phyloP scores from a whole-genome alignment of 768 basidiomycete genomes.

The Floccularia luteovirens region DNA sequence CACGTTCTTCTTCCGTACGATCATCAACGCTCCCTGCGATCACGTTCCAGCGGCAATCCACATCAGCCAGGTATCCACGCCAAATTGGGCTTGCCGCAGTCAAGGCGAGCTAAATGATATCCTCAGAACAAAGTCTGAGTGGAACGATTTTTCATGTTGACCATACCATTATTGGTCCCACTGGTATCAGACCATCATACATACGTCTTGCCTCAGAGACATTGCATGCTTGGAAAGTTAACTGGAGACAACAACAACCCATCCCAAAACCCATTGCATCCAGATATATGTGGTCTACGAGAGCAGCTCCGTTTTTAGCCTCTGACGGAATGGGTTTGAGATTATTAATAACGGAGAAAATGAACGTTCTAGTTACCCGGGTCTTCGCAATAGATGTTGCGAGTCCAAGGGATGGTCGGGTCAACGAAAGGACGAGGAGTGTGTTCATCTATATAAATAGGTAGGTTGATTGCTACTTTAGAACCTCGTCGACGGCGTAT shows the following conservation, averaged over 20 bases:
- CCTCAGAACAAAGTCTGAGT: slow-evolving; percentile 4
- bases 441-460: slow-evolving; percentile 80
- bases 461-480: slow-evolving; percentile 93
- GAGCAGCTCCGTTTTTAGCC: slow-evolving; percentile 84
- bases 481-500: slow-evolving; percentile 86
- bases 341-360: background rate
- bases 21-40: slow-evolving; percentile 99
- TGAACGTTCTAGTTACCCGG: slow-evolving; percentile 45
- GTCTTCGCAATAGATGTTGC: slow-evolving; percentile 80
- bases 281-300: slow-evolving; percentile 89
- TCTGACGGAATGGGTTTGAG: slow-evolving; percentile 33
- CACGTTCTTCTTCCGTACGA: slow-evolving; percentile 91
- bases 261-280: slow-evolving; percentile 99
- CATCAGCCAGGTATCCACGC: slow-evolving; percentile 92
- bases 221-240: slow-evolving; percentile 97
- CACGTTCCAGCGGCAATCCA: slow-evolving; percentile 98
- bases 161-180: slow-evolving; percentile 90
- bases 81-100: slow-evolving; percentile 93
- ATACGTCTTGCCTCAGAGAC: slow-evolving; percentile 85
- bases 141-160: slow-evolving; percentile 3
- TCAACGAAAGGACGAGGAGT: slow-evolving; percentile 90
- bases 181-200: slow-evolving; percentile 93
- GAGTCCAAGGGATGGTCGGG: slow-evolving; percentile 85
- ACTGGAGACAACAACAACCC: slow-evolving; percentile 97
- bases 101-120: slow-evolving; percentile 73